Conservation (phyloP, 1,284 basidiomycete genomes). For the Cryptococcus amylolentus region DNA sequence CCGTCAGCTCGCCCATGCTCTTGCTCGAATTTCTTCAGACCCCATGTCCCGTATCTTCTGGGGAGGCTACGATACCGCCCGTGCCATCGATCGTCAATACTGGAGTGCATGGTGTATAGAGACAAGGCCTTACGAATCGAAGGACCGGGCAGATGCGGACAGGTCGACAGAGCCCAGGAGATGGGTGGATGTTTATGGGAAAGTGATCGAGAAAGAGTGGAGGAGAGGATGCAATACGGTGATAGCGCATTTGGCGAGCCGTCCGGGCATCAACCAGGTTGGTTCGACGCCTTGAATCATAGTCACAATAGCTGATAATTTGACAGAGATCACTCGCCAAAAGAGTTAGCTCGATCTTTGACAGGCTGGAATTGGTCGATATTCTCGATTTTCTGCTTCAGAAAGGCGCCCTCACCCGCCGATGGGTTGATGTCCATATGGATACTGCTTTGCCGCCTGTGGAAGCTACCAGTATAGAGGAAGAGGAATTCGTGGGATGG, state of each 20-base stretch:
- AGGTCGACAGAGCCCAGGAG: slow-evolving; percentile 29
- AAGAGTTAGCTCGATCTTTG: slow-evolving; percentile 64
- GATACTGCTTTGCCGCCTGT: slow-evolving; percentile 24
- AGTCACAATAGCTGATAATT: not conserved
- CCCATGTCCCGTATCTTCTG: slow-evolving; percentile 59
- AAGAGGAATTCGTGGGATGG: slow-evolving; percentile 27
- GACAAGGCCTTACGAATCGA: slow-evolving; percentile 18
- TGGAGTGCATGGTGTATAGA: slow-evolving; percentile 61
- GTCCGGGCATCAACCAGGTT: slow-evolving; percentile 72
- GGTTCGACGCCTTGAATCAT: slow-evolving; percentile 23
- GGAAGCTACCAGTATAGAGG: slow-evolving; percentile 29
- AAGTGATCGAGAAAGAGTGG: slow-evolving; percentile 62
- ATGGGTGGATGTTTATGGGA: slow-evolving; percentile 71
- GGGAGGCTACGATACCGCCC: slow-evolving; percentile 60
- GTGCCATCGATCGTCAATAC: slow-evolving; percentile 56
- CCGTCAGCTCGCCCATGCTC: slow-evolving; percentile 8
- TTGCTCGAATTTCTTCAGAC: slow-evolving; percentile 20
- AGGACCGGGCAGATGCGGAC: not conserved
- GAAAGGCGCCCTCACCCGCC: slow-evolving; percentile 11
- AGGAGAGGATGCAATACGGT: slow-evolving; percentile 65
- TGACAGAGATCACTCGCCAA: slow-evolving; percentile 63
- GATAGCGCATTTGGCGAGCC: slow-evolving; percentile 61
- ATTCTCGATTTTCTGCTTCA: slow-evolving; percentile 57
- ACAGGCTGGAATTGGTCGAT: slow-evolving; percentile 69
- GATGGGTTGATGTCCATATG: slow-evolving; percentile 3